Conservation (phyloP, 805 yeast species). For the Yarrowia sp. region DNA sequence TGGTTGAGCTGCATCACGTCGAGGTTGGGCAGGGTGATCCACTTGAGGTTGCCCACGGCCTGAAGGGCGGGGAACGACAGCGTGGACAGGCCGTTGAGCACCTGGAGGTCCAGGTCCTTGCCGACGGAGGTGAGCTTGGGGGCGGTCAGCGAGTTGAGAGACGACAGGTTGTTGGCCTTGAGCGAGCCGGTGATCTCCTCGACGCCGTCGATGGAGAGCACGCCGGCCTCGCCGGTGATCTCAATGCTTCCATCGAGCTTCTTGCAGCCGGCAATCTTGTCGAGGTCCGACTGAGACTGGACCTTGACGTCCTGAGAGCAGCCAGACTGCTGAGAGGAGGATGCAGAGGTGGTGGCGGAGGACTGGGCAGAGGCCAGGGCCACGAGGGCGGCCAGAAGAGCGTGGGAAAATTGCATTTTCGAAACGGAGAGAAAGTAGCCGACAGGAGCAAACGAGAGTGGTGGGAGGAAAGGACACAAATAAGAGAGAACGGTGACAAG, state of each 20-base stretch:
- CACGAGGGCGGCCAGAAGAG: constrained; percentile 26
- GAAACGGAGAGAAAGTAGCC: not conserved
- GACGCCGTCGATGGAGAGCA: constrained; percentile 62
- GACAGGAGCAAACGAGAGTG: constrained; percentile 23
- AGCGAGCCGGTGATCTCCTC: constrained; percentile 76
- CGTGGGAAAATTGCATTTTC: constrained; percentile 21
- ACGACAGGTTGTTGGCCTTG: constrained; percentile 60
- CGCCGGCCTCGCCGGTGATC: constrained; percentile 62
- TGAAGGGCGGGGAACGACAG: constrained; percentile 75
- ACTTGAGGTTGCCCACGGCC: constrained; percentile 71
- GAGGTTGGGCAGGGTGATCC: constrained; percentile 86
- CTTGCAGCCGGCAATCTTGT: constrained; percentile 66
- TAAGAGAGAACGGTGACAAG: constrained; percentile 12
- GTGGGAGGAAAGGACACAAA: constrained; percentile 23
- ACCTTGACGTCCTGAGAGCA: constrained; percentile 57
- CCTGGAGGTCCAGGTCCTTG: constrained; percentile 60
- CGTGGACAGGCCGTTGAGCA: constrained; percentile 62
- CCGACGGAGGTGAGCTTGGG: constrained; percentile 73
- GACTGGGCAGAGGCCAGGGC: constrained; percentile 26
- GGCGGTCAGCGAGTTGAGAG: constrained; percentile 66
- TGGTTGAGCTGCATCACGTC: constrained; percentile 60
- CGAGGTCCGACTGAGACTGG: constrained; percentile 76
- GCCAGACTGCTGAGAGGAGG: constrained; percentile 40
- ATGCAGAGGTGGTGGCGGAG: constrained; percentile 52
- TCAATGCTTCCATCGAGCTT: constrained; percentile 77